Evolutionary conservation across 1,284 basidiomycete species (phyloP), one percentile per base, ranked within the genome.

Genomic region (Naganishia sp.): DNA sequence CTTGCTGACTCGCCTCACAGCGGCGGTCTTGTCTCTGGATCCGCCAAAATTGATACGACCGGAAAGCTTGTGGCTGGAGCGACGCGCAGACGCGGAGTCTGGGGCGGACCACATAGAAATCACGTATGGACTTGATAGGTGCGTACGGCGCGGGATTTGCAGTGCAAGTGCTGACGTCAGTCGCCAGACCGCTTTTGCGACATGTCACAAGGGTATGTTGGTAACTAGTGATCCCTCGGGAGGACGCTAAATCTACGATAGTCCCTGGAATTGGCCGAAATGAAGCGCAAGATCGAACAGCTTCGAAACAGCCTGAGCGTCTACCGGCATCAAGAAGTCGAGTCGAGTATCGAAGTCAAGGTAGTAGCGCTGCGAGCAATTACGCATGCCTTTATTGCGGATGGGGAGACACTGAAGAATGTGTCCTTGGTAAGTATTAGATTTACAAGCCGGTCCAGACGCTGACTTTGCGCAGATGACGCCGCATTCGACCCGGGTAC

Each of bases 81-180:
- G 56, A 21, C 36, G 46, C 44, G n/a, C 46, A 6, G 45, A 43
- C 5, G 44, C 25, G 21, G 56, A 59, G 28, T 43, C 33, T 59
- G 46, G 44, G 45, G 46, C 55, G 13, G 72, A 71, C 50, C 68
- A 70, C 56, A 39, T 71, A 18, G 59, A 66, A 31, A 49, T 70
- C 15, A 68, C 71, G 13, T 73, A 69, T 42, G 72, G 72, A 6
- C 69, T 71, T 60, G 65, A 69, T 52, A 49, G 67, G 48, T 50
- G 44, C 25, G 55, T 46, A 18, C 23, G 43, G 10, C 42, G 6
- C 23, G 18, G 45, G 33, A 7, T 16, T 13, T 11, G 10, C n/a
- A 11, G 25, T n/a, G 28, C 21, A 11, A 13, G 31, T 48, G 11
- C 44, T 44, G 6, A 56, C 43, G 31, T 13, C 45, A 31, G 44